Percentiles rank a stretch among this genome's conserved stretches.
Evolutionary conservation across 1,284 basidiomycete genomes (phyloP).

Genomic region (Agroathelia rolfsii): DNA sequence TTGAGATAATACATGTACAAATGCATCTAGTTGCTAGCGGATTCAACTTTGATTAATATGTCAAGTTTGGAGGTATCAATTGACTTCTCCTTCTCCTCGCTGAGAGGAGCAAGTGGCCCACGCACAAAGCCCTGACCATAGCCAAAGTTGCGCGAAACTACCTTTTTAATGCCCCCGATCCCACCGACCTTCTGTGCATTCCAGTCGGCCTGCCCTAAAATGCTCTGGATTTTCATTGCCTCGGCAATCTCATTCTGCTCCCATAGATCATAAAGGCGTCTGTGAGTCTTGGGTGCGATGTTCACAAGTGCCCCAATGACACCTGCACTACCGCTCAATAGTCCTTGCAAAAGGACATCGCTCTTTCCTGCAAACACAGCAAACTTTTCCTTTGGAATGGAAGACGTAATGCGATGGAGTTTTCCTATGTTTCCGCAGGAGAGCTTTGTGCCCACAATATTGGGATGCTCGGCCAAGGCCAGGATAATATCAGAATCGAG

Average conservation of each 20-base stretch:
- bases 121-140: slow-evolving; percentile 54
- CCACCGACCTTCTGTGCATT: slow-evolving; percentile 63
- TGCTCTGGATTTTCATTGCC: slow-evolving; percentile 60
- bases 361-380: slow-evolving; percentile 57
- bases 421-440: slow-evolving; percentile 84
- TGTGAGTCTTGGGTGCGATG: slow-evolving; percentile 67
- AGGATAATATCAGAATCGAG: slow-evolving; percentile 77
- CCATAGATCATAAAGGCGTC: slow-evolving; percentile 48
- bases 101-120: slow-evolving; percentile 43
- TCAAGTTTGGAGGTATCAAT: too few species aligned
- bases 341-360: slow-evolving; percentile 58
- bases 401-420: slow-evolving; percentile 62
- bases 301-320: slow-evolving; percentile 72
- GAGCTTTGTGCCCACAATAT: slow-evolving; percentile 84
- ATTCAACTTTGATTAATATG: too few species aligned
- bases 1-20: too few species aligned
- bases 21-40: too few species aligned
- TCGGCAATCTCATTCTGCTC: slow-evolving; percentile 50
- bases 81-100: slow-evolving; percentile 26
- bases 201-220: slow-evolving; percentile 68
- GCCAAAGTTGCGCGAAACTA: slow-evolving; percentile 59
- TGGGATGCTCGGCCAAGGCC: slow-evolving; percentile 68
- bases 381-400: slow-evolving; percentile 41
- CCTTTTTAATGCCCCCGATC: slow-evolving; percentile 61
- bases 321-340: slow-evolving; percentile 60